phyloP scores from a whole-genome alignment of 1,284 basidiomycete genomes.

The Phenoliferia sp. region DNA sequence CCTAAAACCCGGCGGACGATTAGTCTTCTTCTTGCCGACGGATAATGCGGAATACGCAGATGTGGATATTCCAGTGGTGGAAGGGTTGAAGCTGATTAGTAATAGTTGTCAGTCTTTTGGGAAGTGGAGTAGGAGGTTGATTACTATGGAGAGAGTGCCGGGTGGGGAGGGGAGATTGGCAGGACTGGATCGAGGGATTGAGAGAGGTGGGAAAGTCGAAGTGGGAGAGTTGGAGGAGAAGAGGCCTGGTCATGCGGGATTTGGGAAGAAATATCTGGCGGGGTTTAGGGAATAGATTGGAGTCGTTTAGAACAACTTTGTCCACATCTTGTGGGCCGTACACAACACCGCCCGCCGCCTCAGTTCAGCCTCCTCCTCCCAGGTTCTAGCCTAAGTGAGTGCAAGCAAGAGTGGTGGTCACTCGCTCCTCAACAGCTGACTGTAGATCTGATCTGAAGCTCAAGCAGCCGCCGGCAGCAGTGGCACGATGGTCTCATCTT shows the following conservation, averaged over 20 bases:
- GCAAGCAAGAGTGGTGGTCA: too few species aligned
- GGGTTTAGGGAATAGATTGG: constrained; percentile 3
- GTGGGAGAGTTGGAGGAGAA: constrained; percentile 3
- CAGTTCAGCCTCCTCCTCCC: too few species aligned
- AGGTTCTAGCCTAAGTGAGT: too few species aligned
- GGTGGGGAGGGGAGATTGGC: constrained; percentile 3
- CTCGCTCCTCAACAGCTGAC: too few species aligned
- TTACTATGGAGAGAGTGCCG: constrained; percentile 73
- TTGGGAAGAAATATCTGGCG: constrained; percentile 26
- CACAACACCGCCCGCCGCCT: too few species aligned
- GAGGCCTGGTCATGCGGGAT: constrained; percentile 32
- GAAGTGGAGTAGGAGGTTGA: constrained; percentile 84
- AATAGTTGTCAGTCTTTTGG: constrained; percentile 94
- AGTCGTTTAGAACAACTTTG: too few species aligned
- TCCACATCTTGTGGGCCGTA: too few species aligned
- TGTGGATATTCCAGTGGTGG: constrained; percentile 67
- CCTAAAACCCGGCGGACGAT: constrained; percentile 75
- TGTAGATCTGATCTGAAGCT: too few species aligned
- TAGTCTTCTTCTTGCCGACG: constrained; percentile 70
- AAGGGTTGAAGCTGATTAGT: constrained; percentile 80
- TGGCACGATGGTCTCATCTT: not conserved
- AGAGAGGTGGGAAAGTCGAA: constrained; percentile 8
- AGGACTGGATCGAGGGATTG: constrained; percentile 22
- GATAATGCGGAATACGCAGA: constrained; percentile 85
- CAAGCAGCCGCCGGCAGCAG: too few species aligned